Conservation (phyloP, 73 alveolate genomes). For the Paramecium sonneborni region DNA sequence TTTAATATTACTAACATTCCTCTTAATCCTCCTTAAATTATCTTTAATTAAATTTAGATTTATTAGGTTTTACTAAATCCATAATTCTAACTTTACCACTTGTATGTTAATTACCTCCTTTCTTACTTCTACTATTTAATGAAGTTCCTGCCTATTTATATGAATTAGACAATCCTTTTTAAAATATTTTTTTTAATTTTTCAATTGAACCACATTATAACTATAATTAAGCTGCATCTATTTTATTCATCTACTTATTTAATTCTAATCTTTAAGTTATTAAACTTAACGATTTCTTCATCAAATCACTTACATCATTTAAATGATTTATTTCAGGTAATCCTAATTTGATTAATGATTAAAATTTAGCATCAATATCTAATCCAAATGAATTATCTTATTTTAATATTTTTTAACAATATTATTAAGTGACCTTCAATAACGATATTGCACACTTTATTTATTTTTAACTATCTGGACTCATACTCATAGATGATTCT, state of each 20-base stretch:
- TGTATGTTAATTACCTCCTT: background rate
- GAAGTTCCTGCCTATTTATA: constrained; percentile 38
- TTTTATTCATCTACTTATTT: background rate
- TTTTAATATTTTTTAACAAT: constrained; percentile 2
- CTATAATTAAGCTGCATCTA: constrained; percentile 8
- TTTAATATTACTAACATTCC: background rate
- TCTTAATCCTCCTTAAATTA: background rate
- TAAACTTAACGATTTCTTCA: background rate
- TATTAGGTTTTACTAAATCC: constrained; percentile 8
- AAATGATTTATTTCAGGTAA: background rate
- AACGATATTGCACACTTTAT: constrained; percentile 27
- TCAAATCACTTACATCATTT: background rate
- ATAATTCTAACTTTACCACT: background rate
- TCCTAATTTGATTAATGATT: background rate
- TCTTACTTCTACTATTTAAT: background rate
- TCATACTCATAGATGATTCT: constrained; percentile 32
- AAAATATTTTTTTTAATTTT: background rate
- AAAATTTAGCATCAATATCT: constrained; percentile 8
- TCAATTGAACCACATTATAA: background rate
- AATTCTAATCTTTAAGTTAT: background rate
- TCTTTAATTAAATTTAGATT: background rate
- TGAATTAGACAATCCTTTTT: constrained; percentile 50
- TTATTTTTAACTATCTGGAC: constrained; percentile 48
- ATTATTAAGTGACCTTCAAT: constrained; percentile 8
- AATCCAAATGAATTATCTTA: background rate